phyloP scores from a whole-genome alignment of 2,329 filamentous ascomycete genomes.

The Fulvia fulva region DNA sequence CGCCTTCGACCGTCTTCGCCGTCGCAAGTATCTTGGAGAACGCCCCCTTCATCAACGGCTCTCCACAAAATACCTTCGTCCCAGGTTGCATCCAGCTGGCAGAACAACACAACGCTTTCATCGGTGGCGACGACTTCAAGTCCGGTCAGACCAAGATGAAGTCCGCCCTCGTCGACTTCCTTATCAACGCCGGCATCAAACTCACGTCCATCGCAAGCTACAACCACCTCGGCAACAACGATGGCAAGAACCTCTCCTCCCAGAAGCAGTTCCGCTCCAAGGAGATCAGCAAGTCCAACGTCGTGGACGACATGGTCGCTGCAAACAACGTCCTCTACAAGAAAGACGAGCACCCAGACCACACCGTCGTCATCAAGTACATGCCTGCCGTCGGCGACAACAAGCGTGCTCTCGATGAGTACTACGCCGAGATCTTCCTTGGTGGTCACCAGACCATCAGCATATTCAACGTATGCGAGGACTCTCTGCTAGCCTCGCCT shows the following conservation, averaged over 20 bases:
- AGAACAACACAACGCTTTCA: constrained; percentile 80
- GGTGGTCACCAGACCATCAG: constrained; percentile 98
- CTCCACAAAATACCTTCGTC: constrained; percentile 98
- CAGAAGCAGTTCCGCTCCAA: constrained; percentile 99
- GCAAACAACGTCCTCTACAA: constrained; percentile 90
- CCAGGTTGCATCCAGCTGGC: constrained; percentile 87
- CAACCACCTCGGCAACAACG: constrained; percentile 99
- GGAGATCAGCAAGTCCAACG: constrained; percentile 99
- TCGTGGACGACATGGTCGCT: constrained; percentile 99
- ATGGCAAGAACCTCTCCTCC: constrained; percentile 96
- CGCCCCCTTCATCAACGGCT: constrained; percentile 96
- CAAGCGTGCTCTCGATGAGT: constrained; percentile 98
- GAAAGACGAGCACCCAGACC: constrained; percentile 90
- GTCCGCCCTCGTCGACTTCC: constrained; percentile 94
- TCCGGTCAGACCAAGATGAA: constrained; percentile 99
- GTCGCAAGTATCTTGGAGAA: constrained; percentile 89
- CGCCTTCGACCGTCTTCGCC: constrained; percentile 92
- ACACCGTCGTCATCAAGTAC: constrained; percentile 99
- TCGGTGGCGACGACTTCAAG: constrained; percentile 99
- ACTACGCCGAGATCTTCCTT: constrained; percentile 99
- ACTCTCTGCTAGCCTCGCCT: constrained; percentile 91
- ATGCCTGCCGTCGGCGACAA: constrained; percentile 98
- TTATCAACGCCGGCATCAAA: constrained; percentile 98
- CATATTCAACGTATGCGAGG: constrained; percentile 98
- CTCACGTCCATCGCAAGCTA: constrained; percentile 97